phyloP scores from a whole-genome alignment of 2,329 filamentous ascomycete genomes.

The Exophiala sideris region DNA sequence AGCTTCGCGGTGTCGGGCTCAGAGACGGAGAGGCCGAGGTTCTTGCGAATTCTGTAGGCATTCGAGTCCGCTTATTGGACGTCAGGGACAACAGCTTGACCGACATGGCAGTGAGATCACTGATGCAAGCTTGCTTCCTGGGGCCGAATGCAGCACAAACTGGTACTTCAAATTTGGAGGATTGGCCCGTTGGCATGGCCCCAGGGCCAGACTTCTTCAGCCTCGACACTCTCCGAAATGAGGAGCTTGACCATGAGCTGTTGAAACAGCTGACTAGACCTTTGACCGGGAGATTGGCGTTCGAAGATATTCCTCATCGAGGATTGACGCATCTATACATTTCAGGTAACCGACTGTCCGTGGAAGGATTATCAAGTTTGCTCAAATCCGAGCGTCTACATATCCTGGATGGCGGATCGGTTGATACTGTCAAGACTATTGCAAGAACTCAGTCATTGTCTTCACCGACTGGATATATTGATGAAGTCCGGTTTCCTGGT shows the following conservation, averaged over 20 bases:
- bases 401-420: constrained; percentile 54
- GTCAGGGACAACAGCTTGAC: constrained; percentile 57
- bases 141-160: constrained; percentile 25
- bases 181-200: constrained; percentile 31
- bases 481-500: constrained; percentile 42
- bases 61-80: constrained; percentile 55
- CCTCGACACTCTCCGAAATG: constrained; percentile 41
- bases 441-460: constrained; percentile 19
- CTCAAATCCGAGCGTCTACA: constrained; percentile 51
- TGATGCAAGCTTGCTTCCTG: constrained; percentile 52
- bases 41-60: constrained; percentile 51
- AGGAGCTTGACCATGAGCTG: constrained; percentile 53
- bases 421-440: constrained; percentile 35
- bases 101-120: constrained; percentile 50
- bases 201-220: constrained; percentile 39
- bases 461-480: constrained; percentile 22
- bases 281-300: constrained; percentile 52
- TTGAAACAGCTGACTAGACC: constrained; percentile 47
- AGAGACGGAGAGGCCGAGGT: constrained; percentile 52
- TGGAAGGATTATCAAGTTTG: constrained; percentile 54
- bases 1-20: constrained; percentile 53
- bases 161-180: constrained; percentile 30
- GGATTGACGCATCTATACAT: constrained; percentile 62
- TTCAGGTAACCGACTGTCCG: constrained; percentile 53
- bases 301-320: constrained; percentile 53